Percentiles rank a stretch among this genome's conserved stretches.
Conservation (phyloP, 768 basidiomycete genomes). For the Chiua virens region DNA sequence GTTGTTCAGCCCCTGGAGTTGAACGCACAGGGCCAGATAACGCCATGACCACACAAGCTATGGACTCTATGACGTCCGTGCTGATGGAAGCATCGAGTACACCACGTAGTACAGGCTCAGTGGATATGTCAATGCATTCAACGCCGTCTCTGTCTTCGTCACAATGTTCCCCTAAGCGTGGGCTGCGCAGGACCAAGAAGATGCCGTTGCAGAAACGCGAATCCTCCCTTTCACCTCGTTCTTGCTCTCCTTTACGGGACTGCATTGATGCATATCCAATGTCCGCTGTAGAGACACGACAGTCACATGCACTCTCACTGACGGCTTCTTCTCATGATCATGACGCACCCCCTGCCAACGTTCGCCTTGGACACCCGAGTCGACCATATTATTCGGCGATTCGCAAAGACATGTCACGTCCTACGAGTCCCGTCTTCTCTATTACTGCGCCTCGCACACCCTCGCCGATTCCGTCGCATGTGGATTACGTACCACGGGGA, state of each 20-base stretch:
- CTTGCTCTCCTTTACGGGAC: conserved; percentile 22
- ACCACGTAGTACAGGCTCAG: conserved; percentile 19
- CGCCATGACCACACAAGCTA: conserved; percentile 11
- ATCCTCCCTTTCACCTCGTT: conserved; percentile 22
- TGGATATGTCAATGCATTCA: conserved; percentile 19
- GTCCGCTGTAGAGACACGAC: conserved; percentile 19
- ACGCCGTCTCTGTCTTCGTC: conserved; percentile 26
- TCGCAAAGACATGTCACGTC: conserved; percentile 46
- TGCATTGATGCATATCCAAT: conserved; percentile 17
- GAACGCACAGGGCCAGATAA: conserved; percentile 3
- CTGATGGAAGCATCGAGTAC: conserved; percentile 20
- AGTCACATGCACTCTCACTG: conserved; percentile 19
- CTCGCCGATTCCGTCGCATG: conserved; percentile 24
- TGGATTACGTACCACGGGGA: conserved; percentile 25
- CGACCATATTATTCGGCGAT: conserved; percentile 58
- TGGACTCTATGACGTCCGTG: conserved; percentile 21
- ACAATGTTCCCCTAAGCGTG: conserved; percentile 30
- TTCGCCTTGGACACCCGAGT: conserved; percentile 50
- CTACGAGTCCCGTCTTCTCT: conserved; percentile 34
- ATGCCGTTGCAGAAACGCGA: conserved; percentile 32
- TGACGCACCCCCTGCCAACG: conserved; percentile 16
- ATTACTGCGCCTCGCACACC: conserved; percentile 26
- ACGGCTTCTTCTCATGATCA: conserved; percentile 23
- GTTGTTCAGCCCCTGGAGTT: conserved; percentile 1
- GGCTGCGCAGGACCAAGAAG: conserved; percentile 41